These are phyloP conservation scores for Colletotrichum gloeosporioides DNA, from an alignment of 2,329 filamentous ascomycete genomes.

Conservation along the genomic window DNA sequence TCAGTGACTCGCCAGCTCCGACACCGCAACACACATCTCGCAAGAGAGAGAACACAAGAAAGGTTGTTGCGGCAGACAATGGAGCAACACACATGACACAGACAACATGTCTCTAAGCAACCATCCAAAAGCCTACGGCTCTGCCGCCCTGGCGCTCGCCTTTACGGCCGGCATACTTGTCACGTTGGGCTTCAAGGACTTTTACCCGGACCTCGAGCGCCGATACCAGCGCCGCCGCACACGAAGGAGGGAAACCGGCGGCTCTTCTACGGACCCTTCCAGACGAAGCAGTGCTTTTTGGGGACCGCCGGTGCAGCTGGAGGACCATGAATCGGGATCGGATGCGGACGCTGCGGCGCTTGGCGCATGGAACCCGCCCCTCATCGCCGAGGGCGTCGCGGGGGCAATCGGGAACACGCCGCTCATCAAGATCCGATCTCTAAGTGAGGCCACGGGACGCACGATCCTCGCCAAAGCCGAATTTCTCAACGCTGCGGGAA, in stretches of 20 bases:
- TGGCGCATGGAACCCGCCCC: slow-evolving; percentile 25
- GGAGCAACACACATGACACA: slow-evolving; percentile 18
- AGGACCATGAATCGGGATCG: slow-evolving; percentile 56
- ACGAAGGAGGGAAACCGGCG: slow-evolving; percentile 15
- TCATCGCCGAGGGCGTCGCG: slow-evolving; percentile 80
- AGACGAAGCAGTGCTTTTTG: slow-evolving; percentile 52
- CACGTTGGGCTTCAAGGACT: slow-evolving; percentile 79
- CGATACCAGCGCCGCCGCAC: slow-evolving; percentile 59
- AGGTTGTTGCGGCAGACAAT: not conserved
- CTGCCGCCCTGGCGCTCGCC: slow-evolving; percentile 70
- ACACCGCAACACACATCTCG: not conserved
- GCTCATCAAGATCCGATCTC: slow-evolving; percentile 81
- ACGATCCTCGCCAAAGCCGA: slow-evolving; percentile 93
- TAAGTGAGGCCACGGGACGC: slow-evolving; percentile 87
- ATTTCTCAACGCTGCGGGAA: slow-evolving; percentile 93
- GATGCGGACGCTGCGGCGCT: slow-evolving; percentile 24
- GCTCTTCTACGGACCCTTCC: slow-evolving; percentile 22
- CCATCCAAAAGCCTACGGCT: slow-evolving; percentile 67
- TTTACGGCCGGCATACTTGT: slow-evolving; percentile 80
- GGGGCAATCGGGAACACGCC: slow-evolving; percentile 94
- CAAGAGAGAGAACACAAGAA: not conserved
- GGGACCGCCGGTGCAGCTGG: slow-evolving; percentile 54
- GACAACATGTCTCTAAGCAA: slow-evolving; percentile 62
- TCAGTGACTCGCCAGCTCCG: not conserved
- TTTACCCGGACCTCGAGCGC: slow-evolving; percentile 76